phyloP scores from a whole-genome alignment of 352 stramenopile species.

The Plasmopara viticola region DNA sequence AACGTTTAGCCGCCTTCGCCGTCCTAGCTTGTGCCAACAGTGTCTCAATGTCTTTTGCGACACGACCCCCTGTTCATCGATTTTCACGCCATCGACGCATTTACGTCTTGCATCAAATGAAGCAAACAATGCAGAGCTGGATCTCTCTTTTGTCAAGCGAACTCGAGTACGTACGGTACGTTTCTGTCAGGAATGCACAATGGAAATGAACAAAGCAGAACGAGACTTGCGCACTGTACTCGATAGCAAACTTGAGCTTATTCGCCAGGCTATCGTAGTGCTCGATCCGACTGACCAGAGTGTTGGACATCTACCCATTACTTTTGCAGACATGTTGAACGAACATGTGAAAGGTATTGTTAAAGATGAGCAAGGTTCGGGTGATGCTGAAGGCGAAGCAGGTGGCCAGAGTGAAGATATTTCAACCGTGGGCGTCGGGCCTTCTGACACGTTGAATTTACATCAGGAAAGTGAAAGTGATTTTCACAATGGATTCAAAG shows the following conservation, averaged over 20 bases:
- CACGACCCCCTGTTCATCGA: conserved; percentile 65
- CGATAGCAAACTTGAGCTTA: conserved; percentile 54
- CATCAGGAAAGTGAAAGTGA: not conserved
- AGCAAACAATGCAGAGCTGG: conserved; percentile 1
- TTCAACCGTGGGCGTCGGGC: not conserved
- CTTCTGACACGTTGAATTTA: not conserved
- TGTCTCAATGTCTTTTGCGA: conserved; percentile 79
- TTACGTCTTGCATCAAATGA: conserved; percentile 6
- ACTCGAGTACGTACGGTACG: conserved; percentile 30
- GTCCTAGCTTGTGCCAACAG: conserved; percentile 69
- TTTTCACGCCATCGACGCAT: conserved; percentile 13
- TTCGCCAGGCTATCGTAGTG: conserved; percentile 38
- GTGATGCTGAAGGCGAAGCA: not conserved
- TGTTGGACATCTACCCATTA: conserved; percentile 1
- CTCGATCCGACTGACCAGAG: conserved; percentile 21
- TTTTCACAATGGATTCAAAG: not conserved
- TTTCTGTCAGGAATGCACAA: conserved; percentile 72
- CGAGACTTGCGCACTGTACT: conserved; percentile 57
- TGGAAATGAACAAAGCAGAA: conserved; percentile 62
- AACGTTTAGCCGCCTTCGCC: conserved; percentile 52
- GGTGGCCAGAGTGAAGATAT: not conserved
- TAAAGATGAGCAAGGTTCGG: not conserved
- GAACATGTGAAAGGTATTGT: conserved; percentile 1
- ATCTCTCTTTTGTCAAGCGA: conserved; percentile 2
- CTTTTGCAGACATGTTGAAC: conserved; percentile 5